Conservation (phyloP, 306 rosid species). For the Dalbergia oliveri region DNA sequence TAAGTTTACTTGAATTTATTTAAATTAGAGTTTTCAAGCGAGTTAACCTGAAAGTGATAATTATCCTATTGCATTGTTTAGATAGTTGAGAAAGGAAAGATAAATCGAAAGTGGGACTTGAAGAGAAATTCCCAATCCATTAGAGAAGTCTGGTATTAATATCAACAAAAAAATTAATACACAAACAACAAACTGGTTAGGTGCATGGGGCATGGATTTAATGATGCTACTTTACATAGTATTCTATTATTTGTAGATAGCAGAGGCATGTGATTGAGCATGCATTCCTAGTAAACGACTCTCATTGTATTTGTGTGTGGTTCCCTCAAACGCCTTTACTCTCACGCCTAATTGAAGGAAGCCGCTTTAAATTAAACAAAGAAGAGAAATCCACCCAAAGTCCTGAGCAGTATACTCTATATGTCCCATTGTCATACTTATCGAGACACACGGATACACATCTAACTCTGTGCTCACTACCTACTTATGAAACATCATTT, state of each 20-base stretch:
- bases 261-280: conserved; percentile 51
- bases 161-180: background rate
- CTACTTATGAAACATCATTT: conserved; percentile 48
- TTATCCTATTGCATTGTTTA: too few species aligned
- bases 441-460: background rate
- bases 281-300: conserved; percentile 24
- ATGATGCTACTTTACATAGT: conserved; percentile 25
- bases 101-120: conserved; percentile 34
- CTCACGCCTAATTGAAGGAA: background rate
- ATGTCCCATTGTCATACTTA: conserved; percentile 7
- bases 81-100: background rate
- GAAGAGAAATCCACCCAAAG: background rate
- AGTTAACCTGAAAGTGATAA: too few species aligned
- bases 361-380: background rate
- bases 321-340: background rate
- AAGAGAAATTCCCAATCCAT: conserved; percentile 44
- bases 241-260: background rate
- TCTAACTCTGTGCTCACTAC: conserved; percentile 20
- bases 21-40: too few species aligned
- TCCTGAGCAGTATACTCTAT: background rate
- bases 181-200: conserved; percentile 11
- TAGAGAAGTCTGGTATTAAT: conserved; percentile 1
- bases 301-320: background rate
- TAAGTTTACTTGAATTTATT: too few species aligned
- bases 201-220: conserved; percentile 32